phyloP scores from a whole-genome alignment of 2,329 filamentous ascomycete genomes.

The Clonostachys sp. region DNA sequence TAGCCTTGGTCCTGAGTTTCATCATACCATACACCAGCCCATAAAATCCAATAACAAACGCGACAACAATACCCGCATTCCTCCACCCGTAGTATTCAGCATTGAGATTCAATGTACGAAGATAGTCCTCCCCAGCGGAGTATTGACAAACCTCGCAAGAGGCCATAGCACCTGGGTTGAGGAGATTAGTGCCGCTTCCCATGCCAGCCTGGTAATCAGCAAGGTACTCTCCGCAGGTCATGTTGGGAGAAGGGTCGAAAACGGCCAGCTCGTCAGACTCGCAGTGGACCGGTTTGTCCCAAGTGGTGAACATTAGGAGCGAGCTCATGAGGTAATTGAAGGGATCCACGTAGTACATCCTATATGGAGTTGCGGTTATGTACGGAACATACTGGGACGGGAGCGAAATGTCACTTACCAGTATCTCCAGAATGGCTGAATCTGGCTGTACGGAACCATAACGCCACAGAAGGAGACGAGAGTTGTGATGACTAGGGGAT shows the following conservation, averaged over 20 bases:
- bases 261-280: slow-evolving; percentile 39
- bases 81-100: slow-evolving; percentile 64
- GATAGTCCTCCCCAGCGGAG: slow-evolving; percentile 51
- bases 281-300: slow-evolving; percentile 40
- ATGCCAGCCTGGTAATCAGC: slow-evolving; percentile 40
- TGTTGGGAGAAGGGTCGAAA: slow-evolving; percentile 42
- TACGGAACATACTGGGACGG: slow-evolving; percentile 9
- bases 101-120: slow-evolving; percentile 52
- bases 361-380: neutral
- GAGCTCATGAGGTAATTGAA: slow-evolving; percentile 58
- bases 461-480: slow-evolving; percentile 72
- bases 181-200: slow-evolving; percentile 43
- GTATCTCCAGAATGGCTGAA: slow-evolving; percentile 63
- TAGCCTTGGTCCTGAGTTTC: slow-evolving; percentile 43
- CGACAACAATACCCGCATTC: slow-evolving; percentile 53
- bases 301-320: slow-evolving; percentile 48
- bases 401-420: slow-evolving; percentile 38
- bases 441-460: slow-evolving; percentile 58
- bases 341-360: slow-evolving; percentile 41
- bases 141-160: slow-evolving; percentile 60
- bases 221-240: slow-evolving; percentile 57
- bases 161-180: slow-evolving; percentile 53
- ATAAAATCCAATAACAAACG: slow-evolving; percentile 53
- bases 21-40: slow-evolving; percentile 36
- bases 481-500: slow-evolving; percentile 49